phyloP scores from a whole-genome alignment of 73 alveolate genomes.

The Stentor roeselii region DNA sequence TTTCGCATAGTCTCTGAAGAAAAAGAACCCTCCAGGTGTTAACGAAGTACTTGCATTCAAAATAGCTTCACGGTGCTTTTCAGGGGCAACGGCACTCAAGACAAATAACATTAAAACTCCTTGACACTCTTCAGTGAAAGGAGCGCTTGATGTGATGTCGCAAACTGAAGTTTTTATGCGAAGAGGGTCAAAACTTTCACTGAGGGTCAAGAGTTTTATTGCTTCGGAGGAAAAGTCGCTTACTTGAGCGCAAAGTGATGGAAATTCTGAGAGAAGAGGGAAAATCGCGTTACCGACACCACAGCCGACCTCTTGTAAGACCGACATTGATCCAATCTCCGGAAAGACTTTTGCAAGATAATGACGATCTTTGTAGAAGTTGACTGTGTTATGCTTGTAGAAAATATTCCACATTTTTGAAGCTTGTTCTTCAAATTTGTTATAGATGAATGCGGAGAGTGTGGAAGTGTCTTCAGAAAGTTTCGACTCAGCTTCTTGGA shows the following conservation, averaged over 20 bases:
- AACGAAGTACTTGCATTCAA: slow-evolving; percentile 18
- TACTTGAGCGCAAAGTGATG: slow-evolving; percentile 65
- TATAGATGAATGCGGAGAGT: slow-evolving; percentile 44
- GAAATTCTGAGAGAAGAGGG: slow-evolving; percentile 63
- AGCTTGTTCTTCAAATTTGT: slow-evolving; percentile 68
- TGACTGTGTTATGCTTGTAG: slow-evolving; percentile 75
- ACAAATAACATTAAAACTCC: slow-evolving; percentile 78
- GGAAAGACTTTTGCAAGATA: slow-evolving; percentile 76
- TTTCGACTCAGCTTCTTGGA: slow-evolving; percentile 64
- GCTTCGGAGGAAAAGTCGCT: slow-evolving; percentile 89
- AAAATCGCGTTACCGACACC: slow-evolving; percentile 94
- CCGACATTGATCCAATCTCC: slow-evolving; percentile 46
- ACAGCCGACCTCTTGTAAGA: slow-evolving; percentile 84
- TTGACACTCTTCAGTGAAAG: slow-evolving; percentile 41
- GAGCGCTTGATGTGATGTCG: not conserved
- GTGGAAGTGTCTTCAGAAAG: slow-evolving; percentile 45
- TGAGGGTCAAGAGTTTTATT: slow-evolving; percentile 60
- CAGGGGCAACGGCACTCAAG: slow-evolving; percentile 86
- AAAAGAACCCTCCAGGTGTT: slow-evolving; percentile 74
- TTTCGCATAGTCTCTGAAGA: slow-evolving; percentile 91
- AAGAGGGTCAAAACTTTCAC: slow-evolving; percentile 58
- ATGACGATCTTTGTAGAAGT: slow-evolving; percentile 89
- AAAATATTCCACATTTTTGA: slow-evolving; percentile 81
- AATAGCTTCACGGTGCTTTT: not conserved
- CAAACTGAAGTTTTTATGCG: slow-evolving; percentile 54